Percentiles rank a stretch among this genome's conserved stretches.
These are phyloP conservation scores for Phytophthora pinifolia DNA, from an alignment of 352 stramenopile species.

Conservation along the genomic window DNA sequence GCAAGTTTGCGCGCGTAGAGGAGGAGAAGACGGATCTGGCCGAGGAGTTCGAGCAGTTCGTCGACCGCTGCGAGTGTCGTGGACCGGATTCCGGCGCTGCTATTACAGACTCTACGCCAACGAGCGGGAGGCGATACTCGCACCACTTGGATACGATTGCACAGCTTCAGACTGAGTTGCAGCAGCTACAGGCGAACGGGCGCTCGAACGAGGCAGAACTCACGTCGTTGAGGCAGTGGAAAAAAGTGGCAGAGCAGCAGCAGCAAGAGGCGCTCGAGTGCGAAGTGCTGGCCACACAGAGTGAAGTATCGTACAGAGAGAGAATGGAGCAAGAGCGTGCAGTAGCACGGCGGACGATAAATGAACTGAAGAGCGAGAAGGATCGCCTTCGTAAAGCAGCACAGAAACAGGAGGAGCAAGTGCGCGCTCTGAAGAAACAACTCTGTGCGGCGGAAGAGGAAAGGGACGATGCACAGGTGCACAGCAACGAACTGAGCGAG, in stretches of 20 bases:
- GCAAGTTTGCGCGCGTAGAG: conserved; percentile 55
- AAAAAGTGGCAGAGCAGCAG: conserved; percentile 37
- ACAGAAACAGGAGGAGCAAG: conserved; percentile 28
- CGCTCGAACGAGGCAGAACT: conserved; percentile 44
- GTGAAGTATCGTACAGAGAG: conserved; percentile 40
- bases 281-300: conserved; percentile 39
- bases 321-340: conserved; percentile 48
- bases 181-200: conserved; percentile 34
- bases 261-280: conserved; percentile 45
- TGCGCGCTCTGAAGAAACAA: conserved; percentile 35
- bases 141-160: conserved; percentile 35
- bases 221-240: conserved; percentile 47
- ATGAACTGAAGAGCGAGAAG: conserved; percentile 35
- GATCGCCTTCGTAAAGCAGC: conserved; percentile 16
- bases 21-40: conserved; percentile 68
- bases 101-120: not conserved
- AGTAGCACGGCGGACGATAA: conserved; percentile 27
- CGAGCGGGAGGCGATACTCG: conserved; percentile 17
- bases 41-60: conserved; percentile 57
- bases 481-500: conserved; percentile 56
- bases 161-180: conserved; percentile 48
- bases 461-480: conserved; percentile 36
- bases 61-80: conserved; percentile 41
- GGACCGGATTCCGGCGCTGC: conserved; percentile 4
- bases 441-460: conserved; percentile 44